Base-by-base conservation (phyloP, 2,329 filamentous ascomycete genomes). In the Alternaria alternata region DNA sequence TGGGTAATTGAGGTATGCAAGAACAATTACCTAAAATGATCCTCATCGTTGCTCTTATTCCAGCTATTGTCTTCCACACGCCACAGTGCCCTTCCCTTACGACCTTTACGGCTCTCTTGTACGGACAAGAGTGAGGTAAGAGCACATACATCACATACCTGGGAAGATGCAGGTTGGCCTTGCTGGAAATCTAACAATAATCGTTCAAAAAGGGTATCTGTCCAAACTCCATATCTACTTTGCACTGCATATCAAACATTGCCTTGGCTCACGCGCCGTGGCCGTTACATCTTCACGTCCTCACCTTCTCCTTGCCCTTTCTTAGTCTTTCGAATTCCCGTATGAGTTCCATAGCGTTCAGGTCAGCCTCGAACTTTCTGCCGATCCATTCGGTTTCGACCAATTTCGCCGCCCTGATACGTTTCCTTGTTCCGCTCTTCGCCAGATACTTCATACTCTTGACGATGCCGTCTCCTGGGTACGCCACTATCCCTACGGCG, bases 401-500 rank as follows among this genome's bases (percentile, higher is more conserved):
- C 38, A 57, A 12, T 24, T 58, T 62, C 12, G 47, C 20, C 16
- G 43, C 34, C 16, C 38, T 54, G 18, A 66, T 54, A 8, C 48
- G 53, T 32, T 54, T 62, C 42, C 56, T 57, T 22, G 62, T 62
- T n/a, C 30, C 44, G 22, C 48, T 41, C 28, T 62, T 59, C 14
- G 49, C 62, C 44, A 49, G n/a, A 32, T 60, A 44, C n/a, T 61
- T 51, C 16, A 66, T 53, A 26, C 59, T 62, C 56, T 65, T 67
- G 18, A 57, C 59, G 12, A 69, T 62, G 5, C 62, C 64, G 7
- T 65, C 48, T 18, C 62, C 62, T 34, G 66, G 66, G 49, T 67
- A 67, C 24, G 62, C 65, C 7, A 69, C 56, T 5, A 65, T 42
- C 7, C 61, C 62, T 9, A 66, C 11, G 22, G 47, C 12, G 7